Percentiles rank a stretch among this genome's conserved stretches.
Conservation (phyloP, 441 rosid genomes). For the Jatropha podagrica region DNA sequence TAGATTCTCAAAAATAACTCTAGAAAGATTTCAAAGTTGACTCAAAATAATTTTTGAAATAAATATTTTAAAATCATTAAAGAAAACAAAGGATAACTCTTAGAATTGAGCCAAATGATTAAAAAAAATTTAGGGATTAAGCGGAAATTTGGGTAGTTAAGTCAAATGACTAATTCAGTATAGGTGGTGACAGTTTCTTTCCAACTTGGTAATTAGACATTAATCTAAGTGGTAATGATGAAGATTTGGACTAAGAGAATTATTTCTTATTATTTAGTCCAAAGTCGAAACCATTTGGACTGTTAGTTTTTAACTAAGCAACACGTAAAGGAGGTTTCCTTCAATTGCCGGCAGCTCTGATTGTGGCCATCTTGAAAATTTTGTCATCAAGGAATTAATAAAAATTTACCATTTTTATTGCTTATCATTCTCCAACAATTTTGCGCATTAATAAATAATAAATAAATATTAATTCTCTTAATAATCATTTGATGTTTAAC, state of each 20-base stretch:
- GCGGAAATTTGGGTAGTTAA: not conserved
- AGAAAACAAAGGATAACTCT: too few species aligned
- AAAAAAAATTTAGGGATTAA: too few species aligned
- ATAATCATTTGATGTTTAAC: too few species aligned
- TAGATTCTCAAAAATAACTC: too few species aligned
- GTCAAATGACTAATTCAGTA: not conserved
- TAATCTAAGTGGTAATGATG: slow-evolving; percentile 10
- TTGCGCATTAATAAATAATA: too few species aligned
- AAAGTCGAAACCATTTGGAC: not conserved
- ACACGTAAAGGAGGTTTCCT: not conserved
- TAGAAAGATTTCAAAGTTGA: too few species aligned
- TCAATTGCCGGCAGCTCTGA: not conserved
- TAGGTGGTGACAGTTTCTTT: not conserved
- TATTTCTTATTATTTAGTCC: not conserved
- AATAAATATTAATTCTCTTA: too few species aligned
- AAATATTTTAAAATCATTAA: too few species aligned
- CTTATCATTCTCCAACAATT: not conserved
- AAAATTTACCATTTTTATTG: too few species aligned
- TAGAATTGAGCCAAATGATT: too few species aligned
- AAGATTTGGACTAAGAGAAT: not conserved
- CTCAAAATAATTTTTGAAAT: too few species aligned
- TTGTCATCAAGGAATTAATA: not conserved
- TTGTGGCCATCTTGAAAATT: not conserved
- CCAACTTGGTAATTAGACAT: not conserved
- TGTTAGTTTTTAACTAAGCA: not conserved